Evolutionary conservation across 1,139 yeast genomes (phyloP).

Genomic region (Torulaspora globosa): DNA sequence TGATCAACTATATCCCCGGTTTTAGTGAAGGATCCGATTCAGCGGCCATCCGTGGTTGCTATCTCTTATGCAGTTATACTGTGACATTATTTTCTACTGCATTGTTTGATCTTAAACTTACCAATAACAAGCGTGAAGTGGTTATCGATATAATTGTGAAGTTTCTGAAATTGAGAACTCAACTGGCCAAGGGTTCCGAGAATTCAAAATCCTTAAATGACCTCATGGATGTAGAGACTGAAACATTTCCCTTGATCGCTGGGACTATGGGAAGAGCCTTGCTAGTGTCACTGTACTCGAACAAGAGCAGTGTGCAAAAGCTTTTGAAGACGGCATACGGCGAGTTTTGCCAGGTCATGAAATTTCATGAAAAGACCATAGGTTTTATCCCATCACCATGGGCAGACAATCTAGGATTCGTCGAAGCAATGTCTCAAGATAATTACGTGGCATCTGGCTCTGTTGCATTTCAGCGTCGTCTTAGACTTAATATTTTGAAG

Average conservation of each 20-base stretch:
- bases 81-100: constrained; percentile 32
- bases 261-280: constrained; percentile 33
- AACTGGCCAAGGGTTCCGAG: constrained; percentile 20
- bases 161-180: constrained; percentile 25
- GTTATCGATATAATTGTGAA: constrained; percentile 27
- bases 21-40: constrained; percentile 18
- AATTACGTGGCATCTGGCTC: constrained; percentile 65
- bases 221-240: constrained; percentile 21
- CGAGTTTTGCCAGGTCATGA: constrained; percentile 20
- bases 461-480: constrained; percentile 69
- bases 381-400: constrained; percentile 21
- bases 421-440: constrained; percentile 51
- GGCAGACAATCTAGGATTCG: constrained; percentile 45
- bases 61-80: constrained; percentile 27
- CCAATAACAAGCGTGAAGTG: constrained; percentile 27
- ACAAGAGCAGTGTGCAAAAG: constrained; percentile 23
- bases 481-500: constrained; percentile 52
- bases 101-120: constrained; percentile 28
- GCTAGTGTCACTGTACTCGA: constrained; percentile 29
- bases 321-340: constrained; percentile 21
- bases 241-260: constrained; percentile 24
- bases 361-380: constrained; percentile 21
- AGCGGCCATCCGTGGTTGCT: constrained; percentile 21
- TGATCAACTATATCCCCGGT: constrained; percentile 24
- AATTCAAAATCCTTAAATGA: constrained; percentile 11